Evolutionary conservation across 495 filamentous ascomycete species (phyloP).

Genomic region (Clavariopsis aquatica): DNA sequence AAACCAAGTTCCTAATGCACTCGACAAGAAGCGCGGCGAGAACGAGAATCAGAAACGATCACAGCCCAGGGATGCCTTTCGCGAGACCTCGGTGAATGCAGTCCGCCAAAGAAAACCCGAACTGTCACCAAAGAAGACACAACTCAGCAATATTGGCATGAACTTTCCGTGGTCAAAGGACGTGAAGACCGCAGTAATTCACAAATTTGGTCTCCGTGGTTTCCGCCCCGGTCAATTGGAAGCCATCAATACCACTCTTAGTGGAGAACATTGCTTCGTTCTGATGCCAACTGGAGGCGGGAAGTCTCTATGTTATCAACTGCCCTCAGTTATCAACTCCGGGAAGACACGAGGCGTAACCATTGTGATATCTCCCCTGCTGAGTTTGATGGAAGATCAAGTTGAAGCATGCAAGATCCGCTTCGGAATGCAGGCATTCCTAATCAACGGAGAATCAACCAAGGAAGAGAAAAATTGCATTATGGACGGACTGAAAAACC

Average conservation of each 20-base stretch:
- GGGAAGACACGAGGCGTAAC: constrained; percentile 85
- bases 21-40: constrained; percentile 37
- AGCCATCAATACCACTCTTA: constrained; percentile 89
- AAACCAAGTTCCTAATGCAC: constrained; percentile 44
- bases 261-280: constrained; percentile 85
- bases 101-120: not conserved
- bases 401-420: constrained; percentile 74
- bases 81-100: constrained; percentile 56
- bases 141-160: constrained; percentile 45
- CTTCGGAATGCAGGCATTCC: constrained; percentile 69
- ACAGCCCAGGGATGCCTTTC: constrained; percentile 50
- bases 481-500: constrained; percentile 58
- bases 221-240: constrained; percentile 93
- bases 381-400: constrained; percentile 97
- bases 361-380: constrained; percentile 87
- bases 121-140: constrained; percentile 34
- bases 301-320: constrained; percentile 94
- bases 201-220: constrained; percentile 77
- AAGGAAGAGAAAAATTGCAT: constrained; percentile 60
- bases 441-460: constrained; percentile 74
- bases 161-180: constrained; percentile 79
- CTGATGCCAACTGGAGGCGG: constrained; percentile 98
- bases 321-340: constrained; percentile 80
- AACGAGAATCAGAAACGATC: not conserved
- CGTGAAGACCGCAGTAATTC: constrained; percentile 72